Conservation (phyloP, 1,284 basidiomycete species). For the Naganishia liquefaciens region DNA sequence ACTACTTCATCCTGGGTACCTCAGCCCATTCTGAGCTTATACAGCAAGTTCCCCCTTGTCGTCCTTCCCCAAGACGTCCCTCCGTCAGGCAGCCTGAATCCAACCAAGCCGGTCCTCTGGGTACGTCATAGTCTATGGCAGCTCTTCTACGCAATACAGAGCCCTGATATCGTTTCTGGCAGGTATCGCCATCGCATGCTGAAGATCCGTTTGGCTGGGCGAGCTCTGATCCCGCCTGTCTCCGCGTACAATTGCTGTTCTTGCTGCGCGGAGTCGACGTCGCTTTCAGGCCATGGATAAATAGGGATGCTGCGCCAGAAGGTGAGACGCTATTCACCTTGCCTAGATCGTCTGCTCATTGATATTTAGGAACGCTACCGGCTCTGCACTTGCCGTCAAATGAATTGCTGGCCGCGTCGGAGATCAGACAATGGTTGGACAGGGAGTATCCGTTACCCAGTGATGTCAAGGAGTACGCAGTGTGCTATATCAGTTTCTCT, state of each 20-base stretch:
- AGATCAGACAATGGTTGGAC: slow-evolving; percentile 32
- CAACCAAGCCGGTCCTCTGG: slow-evolving; percentile 36
- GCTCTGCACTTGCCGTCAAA: slow-evolving; percentile 17
- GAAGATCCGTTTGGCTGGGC: slow-evolving; percentile 22
- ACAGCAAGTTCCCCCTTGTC: slow-evolving; percentile 51
- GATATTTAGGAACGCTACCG: slow-evolving; percentile 20
- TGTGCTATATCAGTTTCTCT: not conserved
- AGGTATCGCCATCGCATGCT: slow-evolving; percentile 25
- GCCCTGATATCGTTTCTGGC: no score
- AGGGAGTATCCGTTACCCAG: slow-evolving; percentile 29
- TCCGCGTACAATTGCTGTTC: slow-evolving; percentile 29
- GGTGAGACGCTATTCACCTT: slow-evolving; percentile 36
- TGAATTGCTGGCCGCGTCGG: slow-evolving; percentile 18
- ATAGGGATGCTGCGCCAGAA: slow-evolving; percentile 42
- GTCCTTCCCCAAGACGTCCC: slow-evolving; percentile 43
- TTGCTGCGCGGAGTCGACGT: slow-evolving; percentile 42
- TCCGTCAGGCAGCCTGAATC: not conserved
- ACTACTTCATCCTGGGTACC: slow-evolving; percentile 31
- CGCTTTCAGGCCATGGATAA: slow-evolving; percentile 43
- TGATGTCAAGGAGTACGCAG: slow-evolving; percentile 26
- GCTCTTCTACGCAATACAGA: not conserved
- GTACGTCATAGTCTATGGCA: slow-evolving; percentile 31
- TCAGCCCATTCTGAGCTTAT: slow-evolving; percentile 37
- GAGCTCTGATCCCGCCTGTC: slow-evolving; percentile 37
- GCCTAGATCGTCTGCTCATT: not conserved